Conservation (phyloP, 306 rosid genomes). For the Cucumis melo region DNA sequence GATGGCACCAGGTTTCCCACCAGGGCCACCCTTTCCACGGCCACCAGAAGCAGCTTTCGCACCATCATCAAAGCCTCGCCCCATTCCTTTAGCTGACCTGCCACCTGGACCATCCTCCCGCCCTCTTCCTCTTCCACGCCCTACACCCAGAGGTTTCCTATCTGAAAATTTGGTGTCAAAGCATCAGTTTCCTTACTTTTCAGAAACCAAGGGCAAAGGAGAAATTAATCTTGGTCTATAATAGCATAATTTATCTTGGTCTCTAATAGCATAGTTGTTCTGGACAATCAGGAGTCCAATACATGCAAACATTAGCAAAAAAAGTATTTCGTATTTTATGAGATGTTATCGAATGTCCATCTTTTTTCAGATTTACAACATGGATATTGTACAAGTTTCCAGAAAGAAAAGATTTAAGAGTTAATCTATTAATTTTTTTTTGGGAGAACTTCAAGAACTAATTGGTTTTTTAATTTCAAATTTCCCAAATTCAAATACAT, state of each 20-base stretch:
- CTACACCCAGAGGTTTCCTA: conserved; percentile 94
- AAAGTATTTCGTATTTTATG: background rate
- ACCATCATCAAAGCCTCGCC: conserved; percentile 86
- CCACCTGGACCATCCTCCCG: conserved; percentile 79
- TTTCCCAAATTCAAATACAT: background rate
- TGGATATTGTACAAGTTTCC: background rate
- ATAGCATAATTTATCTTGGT: background rate
- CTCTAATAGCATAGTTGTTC: too few relatives aligned
- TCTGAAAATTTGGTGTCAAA: conserved; percentile 19
- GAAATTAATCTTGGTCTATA: background rate
- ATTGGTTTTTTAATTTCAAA: background rate
- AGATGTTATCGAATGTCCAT: background rate
- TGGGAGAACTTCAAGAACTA: background rate
- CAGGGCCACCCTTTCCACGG: conserved; percentile 80
- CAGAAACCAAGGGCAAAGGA: background rate
- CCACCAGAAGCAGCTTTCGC: conserved; percentile 74
- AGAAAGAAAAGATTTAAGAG: background rate
- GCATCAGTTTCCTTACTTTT: background rate
- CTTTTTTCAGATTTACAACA: background rate
- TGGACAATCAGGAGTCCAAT: background rate
- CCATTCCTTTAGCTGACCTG: conserved; percentile 70
- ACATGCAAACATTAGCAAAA: background rate
- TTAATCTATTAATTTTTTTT: background rate
- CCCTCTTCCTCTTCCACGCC: conserved; percentile 97
- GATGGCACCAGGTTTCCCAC: conserved; percentile 64